Percentiles rank a stretch among this genome's conserved stretches.
These are phyloP conservation scores for Phanerodontia chrysosporium DNA, from an alignment of 768 basidiomycete genomes.

Conservation along the genomic window DNA sequence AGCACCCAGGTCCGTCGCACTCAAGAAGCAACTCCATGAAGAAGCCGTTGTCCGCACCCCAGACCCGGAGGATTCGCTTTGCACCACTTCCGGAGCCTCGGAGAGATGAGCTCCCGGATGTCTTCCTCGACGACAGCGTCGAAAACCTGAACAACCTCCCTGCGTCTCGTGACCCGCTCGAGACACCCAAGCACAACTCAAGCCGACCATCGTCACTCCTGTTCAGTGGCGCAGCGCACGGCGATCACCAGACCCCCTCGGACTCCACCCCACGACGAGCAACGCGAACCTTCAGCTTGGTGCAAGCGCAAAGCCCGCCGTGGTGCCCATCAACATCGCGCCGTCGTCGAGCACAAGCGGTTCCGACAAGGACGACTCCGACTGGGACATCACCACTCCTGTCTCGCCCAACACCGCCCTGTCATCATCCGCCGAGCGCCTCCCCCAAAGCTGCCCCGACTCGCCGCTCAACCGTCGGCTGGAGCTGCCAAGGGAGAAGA, in stretches of 20 bases:
- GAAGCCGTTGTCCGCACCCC: slow-evolving; percentile 9
- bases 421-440: slow-evolving; percentile 13
- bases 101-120: slow-evolving; percentile 38
- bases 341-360: slow-evolving; percentile 1
- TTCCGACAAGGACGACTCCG: slow-evolving; percentile 13
- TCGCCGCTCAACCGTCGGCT: slow-evolving; percentile 2
- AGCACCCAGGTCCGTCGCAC: slow-evolving; percentile 5
- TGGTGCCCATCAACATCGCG: slow-evolving; percentile 1
- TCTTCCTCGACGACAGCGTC: slow-evolving; percentile 24
- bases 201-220: slow-evolving; percentile 13
- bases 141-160: slow-evolving; percentile 15
- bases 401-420: slow-evolving; percentile 14
- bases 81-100: slow-evolving; percentile 82
- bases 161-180: slow-evolving; percentile 16
- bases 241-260: slow-evolving; percentile 12
- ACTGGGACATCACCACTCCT: slow-evolving; percentile 13
- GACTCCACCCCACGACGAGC: slow-evolving; percentile 12
- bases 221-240: too few species aligned
- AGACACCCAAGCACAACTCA: slow-evolving; percentile 16
- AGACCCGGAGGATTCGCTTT: slow-evolving; percentile 57
- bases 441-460: slow-evolving; percentile 8
- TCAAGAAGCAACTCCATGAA: slow-evolving; percentile 1
- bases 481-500: slow-evolving; percentile 7
- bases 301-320: slow-evolving; percentile 6
- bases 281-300: slow-evolving; percentile 6